Conservation (phyloP, 352 stramenopile species). For the Pseudoperonospora humuli region DNA sequence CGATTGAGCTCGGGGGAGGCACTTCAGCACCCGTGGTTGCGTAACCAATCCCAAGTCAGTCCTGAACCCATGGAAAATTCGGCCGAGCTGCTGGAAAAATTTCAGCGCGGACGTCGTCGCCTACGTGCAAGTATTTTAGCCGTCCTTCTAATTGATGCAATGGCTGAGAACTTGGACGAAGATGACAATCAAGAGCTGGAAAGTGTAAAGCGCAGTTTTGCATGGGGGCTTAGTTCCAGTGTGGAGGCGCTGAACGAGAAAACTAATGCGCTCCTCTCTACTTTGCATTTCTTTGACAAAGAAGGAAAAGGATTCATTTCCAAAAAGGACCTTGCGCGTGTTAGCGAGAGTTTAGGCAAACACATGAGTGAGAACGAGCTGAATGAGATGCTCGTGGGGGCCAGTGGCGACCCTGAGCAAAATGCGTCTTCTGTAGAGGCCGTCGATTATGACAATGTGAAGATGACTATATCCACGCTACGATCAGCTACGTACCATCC, state of each 20-base stretch:
- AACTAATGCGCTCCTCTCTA: slow-evolving; percentile 55
- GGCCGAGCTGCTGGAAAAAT: slow-evolving; percentile 65
- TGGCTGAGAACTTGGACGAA: slow-evolving; percentile 39
- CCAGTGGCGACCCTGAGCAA: slow-evolving; percentile 65
- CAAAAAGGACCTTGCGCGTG: slow-evolving; percentile 62
- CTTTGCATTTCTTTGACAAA: slow-evolving; percentile 67
- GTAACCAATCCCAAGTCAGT: slow-evolving; percentile 45
- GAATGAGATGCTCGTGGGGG: slow-evolving; percentile 77
- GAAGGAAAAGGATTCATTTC: slow-evolving; percentile 80
- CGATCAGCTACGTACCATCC: slow-evolving; percentile 56
- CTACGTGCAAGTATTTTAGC: slow-evolving; percentile 73
- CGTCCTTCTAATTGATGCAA: slow-evolving; percentile 55
- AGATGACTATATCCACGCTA: slow-evolving; percentile 74
- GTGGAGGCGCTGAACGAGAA: slow-evolving; percentile 60
- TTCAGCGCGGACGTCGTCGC: slow-evolving; percentile 64
- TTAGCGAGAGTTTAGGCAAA: slow-evolving; percentile 63
- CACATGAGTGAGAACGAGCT: slow-evolving; percentile 67
- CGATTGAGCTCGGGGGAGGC: slow-evolving; percentile 61
- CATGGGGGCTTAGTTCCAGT: slow-evolving; percentile 68
- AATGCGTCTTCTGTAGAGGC: slow-evolving; percentile 37
- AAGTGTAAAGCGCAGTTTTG: slow-evolving; percentile 37
- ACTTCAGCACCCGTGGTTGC: slow-evolving; percentile 65
- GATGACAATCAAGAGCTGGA: slow-evolving; percentile 26
- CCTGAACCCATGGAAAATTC: slow-evolving; percentile 55
- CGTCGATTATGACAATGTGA: slow-evolving; percentile 74